Evolutionary conservation across 2,329 filamentous ascomycete genomes (phyloP), one percentile per base, ranked within the genome.

Genomic region (Emericellopsis atlantica): DNA sequence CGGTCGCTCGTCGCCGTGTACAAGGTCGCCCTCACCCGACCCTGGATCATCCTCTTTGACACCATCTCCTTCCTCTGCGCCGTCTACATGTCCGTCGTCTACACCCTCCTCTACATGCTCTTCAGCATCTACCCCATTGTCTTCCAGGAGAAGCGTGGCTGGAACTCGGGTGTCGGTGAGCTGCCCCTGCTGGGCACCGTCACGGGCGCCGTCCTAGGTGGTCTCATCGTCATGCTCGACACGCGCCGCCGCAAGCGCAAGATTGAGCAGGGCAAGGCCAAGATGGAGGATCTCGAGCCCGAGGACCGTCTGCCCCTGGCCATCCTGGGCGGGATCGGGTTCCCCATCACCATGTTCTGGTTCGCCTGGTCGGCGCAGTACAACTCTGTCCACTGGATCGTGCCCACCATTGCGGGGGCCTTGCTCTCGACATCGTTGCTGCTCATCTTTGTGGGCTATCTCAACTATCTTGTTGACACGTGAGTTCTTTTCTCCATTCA

Each of bases 311-410:
- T 85, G 0, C 72, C 75, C 0, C 59, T 82, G 5, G 75, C 76
- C 23, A 74, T 79, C 47, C 48, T 69, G 9, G 74, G 69, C 4
- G 62, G 67, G 5, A 44, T 73, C 12, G 56, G 62, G 3, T 62
- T 82, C 10, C 74, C 78, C 2, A 52, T 76, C 11, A 67, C 74
- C 10, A 65, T 81, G 44, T 79, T 81, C 58, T 75, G 70, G 69
- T 76, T 79, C 44, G 72, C 75, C 1, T 80, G 76, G 76, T 73
- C 71, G 1, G 66, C 61, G 2, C 57, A 65, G 37, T 74, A 62
- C 49, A 66, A 61, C 2, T 61, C 55, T 3, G 62, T 79, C 4
- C 74, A 75, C 50, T 80, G 68, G 66, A 67, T 72, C 37, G 70
- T 81, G 52, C 61, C 61, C 2, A 59, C 58, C 35, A 47, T 65